These are phyloP conservation scores for Nicotiana tabacum DNA, from an alignment of 257 asterid species.

Conservation along the genomic window DNA sequence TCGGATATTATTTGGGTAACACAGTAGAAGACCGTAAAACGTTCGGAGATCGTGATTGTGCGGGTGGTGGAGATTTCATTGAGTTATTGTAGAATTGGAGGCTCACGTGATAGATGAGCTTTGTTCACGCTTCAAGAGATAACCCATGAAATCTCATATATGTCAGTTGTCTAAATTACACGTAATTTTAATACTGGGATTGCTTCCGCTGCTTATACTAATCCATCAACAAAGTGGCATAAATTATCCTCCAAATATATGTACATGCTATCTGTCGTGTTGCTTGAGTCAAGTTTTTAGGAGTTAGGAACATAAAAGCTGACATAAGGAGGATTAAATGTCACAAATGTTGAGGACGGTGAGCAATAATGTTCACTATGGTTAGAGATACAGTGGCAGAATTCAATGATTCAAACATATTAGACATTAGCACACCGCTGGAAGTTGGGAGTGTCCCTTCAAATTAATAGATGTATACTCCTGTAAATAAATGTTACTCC, in stretches of 20 bases:
- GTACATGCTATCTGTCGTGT: neutral
- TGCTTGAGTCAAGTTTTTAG: neutral
- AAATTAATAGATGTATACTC: neutral
- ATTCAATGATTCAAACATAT: neutral
- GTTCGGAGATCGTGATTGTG: no score
- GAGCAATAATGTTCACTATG: constrained; percentile 4
- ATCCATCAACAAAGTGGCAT: no score
- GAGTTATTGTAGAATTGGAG: no score
- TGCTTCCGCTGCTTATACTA: no score
- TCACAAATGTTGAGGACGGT: neutral
- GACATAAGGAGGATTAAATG: constrained; percentile 1
- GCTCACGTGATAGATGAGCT: no score
- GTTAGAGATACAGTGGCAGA: neutral
- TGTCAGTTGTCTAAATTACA: no score
- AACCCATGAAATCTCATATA: no score
- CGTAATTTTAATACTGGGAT: no score
- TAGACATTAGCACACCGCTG: neutral
- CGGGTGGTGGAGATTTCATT: no score
- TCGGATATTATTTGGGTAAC: no score
- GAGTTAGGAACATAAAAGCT: neutral
- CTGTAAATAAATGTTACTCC: neutral
- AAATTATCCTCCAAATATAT: neutral
- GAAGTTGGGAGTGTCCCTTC: neutral
- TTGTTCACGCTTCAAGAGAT: no score
- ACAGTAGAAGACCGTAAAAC: no score